phyloP scores from a whole-genome alignment of 257 asterid species.

The Solanum chilense region DNA sequence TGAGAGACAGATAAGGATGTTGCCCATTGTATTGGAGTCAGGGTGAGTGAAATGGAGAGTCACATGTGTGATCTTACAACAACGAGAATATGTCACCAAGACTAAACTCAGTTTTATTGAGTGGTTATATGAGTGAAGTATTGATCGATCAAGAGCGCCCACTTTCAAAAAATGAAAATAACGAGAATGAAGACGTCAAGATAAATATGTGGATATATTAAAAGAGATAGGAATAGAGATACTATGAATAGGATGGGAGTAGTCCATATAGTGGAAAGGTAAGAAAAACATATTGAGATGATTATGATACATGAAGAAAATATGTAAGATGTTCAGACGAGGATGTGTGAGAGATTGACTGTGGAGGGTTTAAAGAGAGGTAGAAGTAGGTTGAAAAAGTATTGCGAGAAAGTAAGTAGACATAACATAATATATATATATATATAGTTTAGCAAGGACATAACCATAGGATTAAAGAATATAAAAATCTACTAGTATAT shows the following conservation, averaged over 20 bases:
- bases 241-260: not conserved
- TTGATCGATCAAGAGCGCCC: not conserved
- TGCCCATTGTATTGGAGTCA: no score
- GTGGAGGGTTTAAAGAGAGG: not conserved
- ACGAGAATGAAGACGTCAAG: no score
- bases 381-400: not conserved
- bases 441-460: no score
- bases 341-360: not conserved
- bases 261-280: not conserved
- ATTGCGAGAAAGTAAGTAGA: no score
- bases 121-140: not conserved
- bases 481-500: not conserved
- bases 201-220: not conserved
- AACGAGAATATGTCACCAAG: not conserved
- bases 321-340: not conserved
- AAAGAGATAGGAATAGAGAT: not conserved
- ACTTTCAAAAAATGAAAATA: not conserved
- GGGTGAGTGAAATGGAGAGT: no score
- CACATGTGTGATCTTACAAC: no score
- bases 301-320: not conserved
- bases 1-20: no score
- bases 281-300: not conserved
- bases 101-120: no score
- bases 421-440: no score
- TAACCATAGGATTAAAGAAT: no score